Percentiles rank a stretch among this genome's conserved stretches.
phyloP scores from a whole-genome alignment of 1,284 basidiomycete species.

The Ganoderma multipileum region DNA sequence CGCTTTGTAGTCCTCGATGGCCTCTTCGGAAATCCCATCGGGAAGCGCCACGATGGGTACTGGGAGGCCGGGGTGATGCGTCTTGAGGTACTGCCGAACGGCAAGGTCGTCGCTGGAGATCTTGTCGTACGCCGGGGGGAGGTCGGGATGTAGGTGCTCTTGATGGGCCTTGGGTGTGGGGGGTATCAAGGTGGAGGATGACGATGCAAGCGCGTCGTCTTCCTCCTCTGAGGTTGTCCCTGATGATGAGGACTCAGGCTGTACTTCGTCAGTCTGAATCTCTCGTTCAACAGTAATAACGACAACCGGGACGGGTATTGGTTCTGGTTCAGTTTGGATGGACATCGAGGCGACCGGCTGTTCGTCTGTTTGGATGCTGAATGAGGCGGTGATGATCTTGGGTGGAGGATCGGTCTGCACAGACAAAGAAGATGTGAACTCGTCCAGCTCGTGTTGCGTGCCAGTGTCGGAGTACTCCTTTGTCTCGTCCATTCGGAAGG shows the following conservation, averaged over 20 bases:
- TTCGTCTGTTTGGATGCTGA: constrained; percentile 46
- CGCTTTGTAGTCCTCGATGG: constrained; percentile 73
- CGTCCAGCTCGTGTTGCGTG: constrained; percentile 66
- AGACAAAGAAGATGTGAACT: constrained; percentile 48
- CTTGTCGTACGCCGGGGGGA: constrained; percentile 76
- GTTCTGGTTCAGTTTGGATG: constrained; percentile 52
- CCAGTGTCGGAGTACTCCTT: constrained; percentile 75
- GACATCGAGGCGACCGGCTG: constrained; percentile 39
- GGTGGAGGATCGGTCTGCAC: constrained; percentile 50
- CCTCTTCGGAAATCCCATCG: constrained; percentile 65
- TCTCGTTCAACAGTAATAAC: constrained; percentile 57
- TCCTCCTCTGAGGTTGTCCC: constrained; percentile 42
- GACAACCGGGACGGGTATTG: constrained; percentile 36
- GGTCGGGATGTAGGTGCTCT: constrained; percentile 49
- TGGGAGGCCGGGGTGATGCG: constrained; percentile 68
- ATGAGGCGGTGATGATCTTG: constrained; percentile 35
- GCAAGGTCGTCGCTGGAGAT: constrained; percentile 55
- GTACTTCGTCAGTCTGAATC: constrained; percentile 64
- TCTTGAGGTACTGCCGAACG: constrained; percentile 64
- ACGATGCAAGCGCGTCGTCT: constrained; percentile 67
- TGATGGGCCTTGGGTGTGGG: constrained; percentile 64
- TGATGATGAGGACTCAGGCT: constrained; percentile 37
- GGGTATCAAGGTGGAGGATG: constrained; percentile 72
- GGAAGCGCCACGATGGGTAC: constrained; percentile 57
- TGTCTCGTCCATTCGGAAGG: constrained; percentile 64